phyloP scores from a whole-genome alignment of 75 land plant genomes.

The Sequoia sempervirens region DNA sequence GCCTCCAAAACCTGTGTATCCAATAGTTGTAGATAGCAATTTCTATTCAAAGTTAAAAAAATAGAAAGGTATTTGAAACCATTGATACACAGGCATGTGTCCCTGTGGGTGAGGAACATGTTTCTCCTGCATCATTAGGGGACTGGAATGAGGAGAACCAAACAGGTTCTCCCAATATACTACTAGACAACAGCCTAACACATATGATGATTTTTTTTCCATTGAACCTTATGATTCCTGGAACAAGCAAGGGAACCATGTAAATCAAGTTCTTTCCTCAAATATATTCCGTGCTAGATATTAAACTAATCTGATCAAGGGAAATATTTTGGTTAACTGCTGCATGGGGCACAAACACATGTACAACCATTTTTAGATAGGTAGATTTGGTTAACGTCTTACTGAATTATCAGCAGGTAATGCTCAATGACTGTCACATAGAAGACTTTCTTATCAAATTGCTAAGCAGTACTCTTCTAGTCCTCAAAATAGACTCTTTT shows the following conservation, averaged over 20 bases:
- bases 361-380: neutral
- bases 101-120: neutral
- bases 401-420: neutral
- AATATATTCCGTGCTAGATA: neutral
- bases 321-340: neutral
- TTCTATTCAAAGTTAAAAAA: neutral
- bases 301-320: neutral
- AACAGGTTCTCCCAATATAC: neutral
- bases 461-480: neutral
- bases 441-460: neutral
- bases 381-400: neutral
- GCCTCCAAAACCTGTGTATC: neutral
- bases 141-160: neutral
- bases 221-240: neutral
- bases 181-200: neutral
- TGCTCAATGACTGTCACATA: neutral
- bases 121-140: neutral
- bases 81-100: neutral
- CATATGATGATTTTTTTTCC: neutral
- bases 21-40: neutral
- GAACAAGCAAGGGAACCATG: neutral
- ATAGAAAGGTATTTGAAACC: neutral
- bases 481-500: neutral
- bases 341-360: neutral
- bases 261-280: neutral